Evolutionary conservation across 192 early-diverging fungal species (phyloP), one percentile per base, ranked within the genome.

Genomic region (Cladochytrium replicatum): DNA sequence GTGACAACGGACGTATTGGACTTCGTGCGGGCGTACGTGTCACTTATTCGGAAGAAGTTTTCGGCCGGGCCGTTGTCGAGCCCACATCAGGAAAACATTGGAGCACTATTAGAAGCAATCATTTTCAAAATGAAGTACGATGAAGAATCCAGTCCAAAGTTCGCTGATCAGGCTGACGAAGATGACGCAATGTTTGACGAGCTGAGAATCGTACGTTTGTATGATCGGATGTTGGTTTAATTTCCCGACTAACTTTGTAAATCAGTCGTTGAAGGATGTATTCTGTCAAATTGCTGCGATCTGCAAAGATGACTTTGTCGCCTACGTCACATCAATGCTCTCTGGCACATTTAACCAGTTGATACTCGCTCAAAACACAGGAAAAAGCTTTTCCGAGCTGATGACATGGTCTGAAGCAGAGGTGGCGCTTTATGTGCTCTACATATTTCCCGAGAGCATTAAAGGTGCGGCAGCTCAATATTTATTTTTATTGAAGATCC

Each of bases 61-160:
- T 26, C 19, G 24, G 53, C 34, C 22, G 45, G 32, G 4, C 43
- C 25, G 8, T 6, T n/a, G 13, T n/a, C 9, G 6, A 22, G 41
- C 4, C 45, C 32, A 25, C 27, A 58, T 0, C 46, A 38, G 21
- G 59, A 68, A 23, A 66, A 57, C 41, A 28, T 73, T 4, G 23
- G 48, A 7, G 60, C 46, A 7, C 63, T 88, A 27, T 60, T 90
- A 29, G 65, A 71, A 24, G 76, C 79, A 0, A 63, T 93, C 29
- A 76, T 90, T 9, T 59, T 77, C 26, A 93, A 93, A 73, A 85
- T 93, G 77, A 88, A 89, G 68, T 93, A 89, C 52, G 76, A 87
- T 65, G 84, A 88, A 26, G 87, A 90, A 39, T 85, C 81, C 44
- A 72, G 81, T 5, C 87, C 78, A 75, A 75, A 71, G 11, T 64